Conservation (phyloP, 768 basidiomycete species). For the Russula virescens region DNA sequence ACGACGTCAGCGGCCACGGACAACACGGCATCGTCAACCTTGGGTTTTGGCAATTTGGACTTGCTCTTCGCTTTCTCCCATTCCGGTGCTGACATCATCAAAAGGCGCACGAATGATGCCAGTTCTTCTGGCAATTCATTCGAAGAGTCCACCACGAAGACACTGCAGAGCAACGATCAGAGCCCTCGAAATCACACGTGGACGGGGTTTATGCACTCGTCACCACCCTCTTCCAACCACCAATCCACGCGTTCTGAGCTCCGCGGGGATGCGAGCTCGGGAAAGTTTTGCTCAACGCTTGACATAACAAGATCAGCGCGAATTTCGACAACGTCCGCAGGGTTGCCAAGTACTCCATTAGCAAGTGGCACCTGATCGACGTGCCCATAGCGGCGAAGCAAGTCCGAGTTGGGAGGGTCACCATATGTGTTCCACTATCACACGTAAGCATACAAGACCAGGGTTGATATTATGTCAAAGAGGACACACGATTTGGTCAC, state of each 20-base stretch:
- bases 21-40: constrained; percentile 44
- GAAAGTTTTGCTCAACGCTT: constrained; percentile 28
- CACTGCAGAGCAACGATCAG: constrained; percentile 34
- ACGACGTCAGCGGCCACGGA: constrained; percentile 46
- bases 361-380: constrained; percentile 68
- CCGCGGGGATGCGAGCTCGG: constrained; percentile 19
- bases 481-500: constrained; percentile 79
- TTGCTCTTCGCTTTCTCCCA: constrained; percentile 57
- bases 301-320: constrained; percentile 63
- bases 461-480: background rate
- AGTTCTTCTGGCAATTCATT: constrained; percentile 50
- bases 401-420: constrained; percentile 85
- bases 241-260: constrained; percentile 69
- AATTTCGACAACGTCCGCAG: constrained; percentile 74
- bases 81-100: constrained; percentile 49
- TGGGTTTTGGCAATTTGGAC: constrained; percentile 71
- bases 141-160: constrained; percentile 50
- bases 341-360: constrained; percentile 54
- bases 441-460: background rate
- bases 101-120: constrained; percentile 58
- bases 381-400: constrained; percentile 92
- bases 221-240: constrained; percentile 88
- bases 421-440: constrained; percentile 92
- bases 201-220: constrained; percentile 58
- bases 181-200: background rate